Evolutionary conservation across 2,329 filamentous ascomycete species (phyloP).

Genomic region (Neonectria ditissima): DNA sequence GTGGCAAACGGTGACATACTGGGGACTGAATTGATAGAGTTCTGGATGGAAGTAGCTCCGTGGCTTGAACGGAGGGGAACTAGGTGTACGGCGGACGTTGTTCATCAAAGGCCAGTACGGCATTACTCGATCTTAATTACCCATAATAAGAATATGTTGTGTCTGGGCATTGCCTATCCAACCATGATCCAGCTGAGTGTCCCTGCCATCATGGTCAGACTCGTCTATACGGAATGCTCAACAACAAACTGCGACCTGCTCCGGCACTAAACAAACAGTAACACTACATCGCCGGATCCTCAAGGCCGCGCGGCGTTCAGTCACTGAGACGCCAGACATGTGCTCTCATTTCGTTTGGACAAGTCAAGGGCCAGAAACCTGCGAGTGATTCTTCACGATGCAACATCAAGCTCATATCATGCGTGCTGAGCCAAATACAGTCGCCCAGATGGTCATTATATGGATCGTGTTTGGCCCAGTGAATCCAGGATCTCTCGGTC

Average conservation of each 20-base stretch:
- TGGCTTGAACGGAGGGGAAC: not conserved
- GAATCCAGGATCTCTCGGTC: not conserved
- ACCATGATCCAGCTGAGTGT: not conserved
- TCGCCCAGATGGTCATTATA: not conserved
- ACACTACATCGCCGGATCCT: not conserved
- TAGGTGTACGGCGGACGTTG: not conserved
- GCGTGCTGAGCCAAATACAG: not conserved
- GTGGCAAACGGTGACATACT: not conserved
- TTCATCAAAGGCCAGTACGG: not conserved
- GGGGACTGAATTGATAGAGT: no score
- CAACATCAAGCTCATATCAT: not conserved
- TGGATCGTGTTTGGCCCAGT: not conserved
- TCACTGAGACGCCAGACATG: not conserved
- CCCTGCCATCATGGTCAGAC: not conserved
- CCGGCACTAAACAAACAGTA: not conserved
- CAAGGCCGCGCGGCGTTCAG: not conserved
- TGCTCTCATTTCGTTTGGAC: not conserved
- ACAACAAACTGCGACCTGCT: not conserved
- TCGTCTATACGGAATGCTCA: not conserved
- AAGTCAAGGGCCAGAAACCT: not conserved
- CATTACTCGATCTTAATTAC: no score
- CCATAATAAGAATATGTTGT: not conserved
- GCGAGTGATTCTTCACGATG: not conserved
- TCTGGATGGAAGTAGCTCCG: not conserved
- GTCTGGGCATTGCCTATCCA: not conserved